Conservation (phyloP, 805 yeast genomes). For the Spathaspora hagerdaliae region DNA sequence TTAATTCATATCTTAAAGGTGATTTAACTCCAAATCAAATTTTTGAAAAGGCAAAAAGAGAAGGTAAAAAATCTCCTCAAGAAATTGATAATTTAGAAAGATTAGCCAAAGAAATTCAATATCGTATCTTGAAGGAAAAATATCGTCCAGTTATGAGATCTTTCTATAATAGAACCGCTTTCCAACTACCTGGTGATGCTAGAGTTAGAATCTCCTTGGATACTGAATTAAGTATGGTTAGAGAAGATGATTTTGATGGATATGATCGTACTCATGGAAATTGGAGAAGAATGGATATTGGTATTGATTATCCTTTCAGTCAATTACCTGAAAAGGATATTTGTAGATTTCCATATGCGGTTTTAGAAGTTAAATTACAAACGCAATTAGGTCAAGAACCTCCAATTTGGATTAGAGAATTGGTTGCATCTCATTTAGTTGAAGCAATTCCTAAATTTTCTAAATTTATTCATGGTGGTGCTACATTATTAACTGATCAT, state of each 20-base stretch:
- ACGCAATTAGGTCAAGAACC: conserved; percentile 99
- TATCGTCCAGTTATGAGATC: conserved; percentile 94
- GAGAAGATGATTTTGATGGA: conserved; percentile 97
- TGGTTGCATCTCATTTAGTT: conserved; percentile 87
- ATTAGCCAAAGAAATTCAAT: conserved; percentile 89
- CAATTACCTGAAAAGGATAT: conserved; percentile 83
- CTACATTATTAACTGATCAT: conserved; percentile 81
- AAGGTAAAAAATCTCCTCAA: conserved; percentile 79
- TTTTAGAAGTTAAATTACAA: conserved; percentile 92
- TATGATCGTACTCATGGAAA: conserved; percentile 82
- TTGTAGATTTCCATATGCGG: conserved; percentile 96
- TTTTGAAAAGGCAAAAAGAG: conserved; percentile 88
- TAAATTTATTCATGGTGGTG: conserved; percentile 94
- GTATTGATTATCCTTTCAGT: conserved; percentile 91
- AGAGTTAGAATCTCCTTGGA: conserved; percentile 97
- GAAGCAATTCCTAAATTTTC: conserved; percentile 98
- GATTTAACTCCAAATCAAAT: conserved; percentile 83
- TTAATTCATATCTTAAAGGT: conserved; percentile 81
- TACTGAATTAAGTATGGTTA: conserved; percentile 93
- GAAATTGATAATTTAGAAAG: conserved; percentile 93
- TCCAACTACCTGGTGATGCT: conserved; percentile 99
- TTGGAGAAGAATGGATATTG: conserved; percentile 99
- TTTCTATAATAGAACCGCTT: conserved; percentile 96
- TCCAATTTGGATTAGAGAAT: conserved; percentile 93
- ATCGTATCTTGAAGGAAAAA: conserved; percentile 76